Conservation (phyloP, 495 filamentous ascomycete species). For the Xylaria venustula region DNA sequence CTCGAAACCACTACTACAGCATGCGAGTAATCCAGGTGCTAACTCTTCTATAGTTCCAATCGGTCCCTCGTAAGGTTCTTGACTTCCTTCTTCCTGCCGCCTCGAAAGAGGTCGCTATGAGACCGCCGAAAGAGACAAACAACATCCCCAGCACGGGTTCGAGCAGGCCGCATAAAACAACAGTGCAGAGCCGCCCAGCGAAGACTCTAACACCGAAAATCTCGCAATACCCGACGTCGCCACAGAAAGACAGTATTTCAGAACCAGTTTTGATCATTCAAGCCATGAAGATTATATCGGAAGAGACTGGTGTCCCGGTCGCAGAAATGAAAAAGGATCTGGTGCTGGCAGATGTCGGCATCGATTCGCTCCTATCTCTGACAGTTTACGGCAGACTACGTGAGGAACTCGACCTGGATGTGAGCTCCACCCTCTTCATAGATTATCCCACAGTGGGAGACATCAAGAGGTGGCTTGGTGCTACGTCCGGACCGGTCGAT, state of each 20-base stretch:
- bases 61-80: no score
- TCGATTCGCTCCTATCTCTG: constrained; percentile 42
- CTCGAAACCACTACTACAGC: constrained; percentile 34
- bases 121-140: neutral
- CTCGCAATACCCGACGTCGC: no score
- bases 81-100: neutral
- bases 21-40: constrained; percentile 10
- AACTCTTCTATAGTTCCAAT: neutral
- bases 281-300: constrained; percentile 35
- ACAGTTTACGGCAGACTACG: constrained; percentile 34
- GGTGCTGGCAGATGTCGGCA: constrained; percentile 44
- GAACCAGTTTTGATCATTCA: no score
- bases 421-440: constrained; percentile 57
- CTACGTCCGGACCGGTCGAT: constrained; percentile 33
- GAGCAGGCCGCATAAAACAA: neutral
- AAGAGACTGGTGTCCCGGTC: constrained; percentile 43
- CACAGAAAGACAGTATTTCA: no score
- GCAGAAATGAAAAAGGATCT: constrained; percentile 32
- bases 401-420: constrained; percentile 41
- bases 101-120: neutral
- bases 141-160: neutral
- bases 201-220: no score
- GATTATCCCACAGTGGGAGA: constrained; percentile 46
- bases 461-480: constrained; percentile 34
- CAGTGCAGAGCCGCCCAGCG: neutral